A percentile compares a stretch with the other conserved stretches of the same genome.
Conservation (phyloP, 257 asterid species). For the Sherardia arvensis region DNA sequence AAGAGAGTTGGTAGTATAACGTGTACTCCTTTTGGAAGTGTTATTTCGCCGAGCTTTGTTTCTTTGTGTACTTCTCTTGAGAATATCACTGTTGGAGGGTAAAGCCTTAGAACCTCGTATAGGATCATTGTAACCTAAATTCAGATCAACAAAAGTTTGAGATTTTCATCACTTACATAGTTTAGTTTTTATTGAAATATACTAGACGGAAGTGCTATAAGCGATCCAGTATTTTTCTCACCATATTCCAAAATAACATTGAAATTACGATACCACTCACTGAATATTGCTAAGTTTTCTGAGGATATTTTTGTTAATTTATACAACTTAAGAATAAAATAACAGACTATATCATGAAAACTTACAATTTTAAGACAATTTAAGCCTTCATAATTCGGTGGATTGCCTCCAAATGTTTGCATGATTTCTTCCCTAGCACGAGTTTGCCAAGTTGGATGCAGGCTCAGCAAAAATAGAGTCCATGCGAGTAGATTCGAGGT, state of each 20-base stretch:
- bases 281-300: too few species aligned
- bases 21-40: slow-evolving; percentile 30
- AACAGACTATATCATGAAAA: neutral
- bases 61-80: slow-evolving; percentile 19
- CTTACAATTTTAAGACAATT: slow-evolving; percentile 53
- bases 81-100: slow-evolving; percentile 36
- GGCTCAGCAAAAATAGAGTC: slow-evolving; percentile 41
- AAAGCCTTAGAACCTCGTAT: slow-evolving; percentile 44
- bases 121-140: slow-evolving; percentile 48
- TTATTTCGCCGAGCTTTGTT: slow-evolving; percentile 34
- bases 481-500: slow-evolving; percentile 35
- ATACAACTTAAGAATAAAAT: too few species aligned
- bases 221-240: too few species aligned
- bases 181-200: too few species aligned
- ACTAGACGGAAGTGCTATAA: too few species aligned
- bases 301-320: too few species aligned
- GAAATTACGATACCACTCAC: too few species aligned
- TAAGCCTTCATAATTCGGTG: slow-evolving; percentile 35
- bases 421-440: slow-evolving; percentile 43
- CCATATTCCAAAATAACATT: too few species aligned
- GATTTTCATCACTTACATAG: too few species aligned
- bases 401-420: slow-evolving; percentile 22
- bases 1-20: slow-evolving; percentile 26
- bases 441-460: slow-evolving; percentile 40
- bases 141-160: too few species aligned